Percentiles rank a stretch among this genome's conserved stretches.
phyloP scores from a whole-genome alignment of 352 stramenopile genomes.

The Globisporangium takayamanum region DNA sequence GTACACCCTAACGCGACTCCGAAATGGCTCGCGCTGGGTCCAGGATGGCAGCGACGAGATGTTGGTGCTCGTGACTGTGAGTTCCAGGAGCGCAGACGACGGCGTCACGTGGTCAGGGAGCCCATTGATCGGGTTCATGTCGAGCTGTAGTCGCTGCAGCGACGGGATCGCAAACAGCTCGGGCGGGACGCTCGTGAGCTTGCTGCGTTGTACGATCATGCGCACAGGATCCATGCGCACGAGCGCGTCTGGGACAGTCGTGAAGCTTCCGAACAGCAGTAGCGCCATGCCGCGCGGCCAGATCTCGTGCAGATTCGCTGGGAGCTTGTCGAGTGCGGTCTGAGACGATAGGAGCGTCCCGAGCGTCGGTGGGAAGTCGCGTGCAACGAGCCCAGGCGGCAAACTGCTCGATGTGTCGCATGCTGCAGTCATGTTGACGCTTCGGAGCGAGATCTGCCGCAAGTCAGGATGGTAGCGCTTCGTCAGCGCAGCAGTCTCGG shows the following conservation, averaged over 20 bases:
- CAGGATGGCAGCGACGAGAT: conserved; percentile 4
- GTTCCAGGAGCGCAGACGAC: not conserved
- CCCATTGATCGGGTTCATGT: conserved; percentile 7
- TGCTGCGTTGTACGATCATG: not conserved
- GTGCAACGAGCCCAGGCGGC: conserved; percentile 2
- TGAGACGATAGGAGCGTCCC: not conserved
- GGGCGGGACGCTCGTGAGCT: not conserved
- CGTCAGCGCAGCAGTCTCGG: not conserved
- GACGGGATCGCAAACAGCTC: conserved; percentile 6
- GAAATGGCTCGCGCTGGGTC: conserved; percentile 2
- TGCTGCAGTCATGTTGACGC: not conserved
- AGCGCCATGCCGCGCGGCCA: conserved; percentile 6
- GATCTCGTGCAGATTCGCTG: conserved; percentile 12
- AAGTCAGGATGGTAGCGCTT: not conserved
- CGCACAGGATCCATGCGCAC: not conserved
- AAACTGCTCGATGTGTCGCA: conserved; percentile 2
- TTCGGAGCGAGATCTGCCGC: not conserved
- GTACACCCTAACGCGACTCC: not conserved
- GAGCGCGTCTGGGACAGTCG: conserved; percentile 1
- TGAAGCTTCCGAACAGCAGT: not conserved
- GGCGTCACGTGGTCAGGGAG: not conserved
- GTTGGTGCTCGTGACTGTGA: conserved; percentile 12
- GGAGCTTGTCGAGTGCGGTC: conserved; percentile 6
- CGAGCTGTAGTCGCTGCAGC: conserved; percentile 2
- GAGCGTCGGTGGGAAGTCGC: conserved; percentile 4